Evolutionary conservation across 495 filamentous ascomycete genomes (phyloP).

Genomic region (Rhizodiscina lignyota): DNA sequence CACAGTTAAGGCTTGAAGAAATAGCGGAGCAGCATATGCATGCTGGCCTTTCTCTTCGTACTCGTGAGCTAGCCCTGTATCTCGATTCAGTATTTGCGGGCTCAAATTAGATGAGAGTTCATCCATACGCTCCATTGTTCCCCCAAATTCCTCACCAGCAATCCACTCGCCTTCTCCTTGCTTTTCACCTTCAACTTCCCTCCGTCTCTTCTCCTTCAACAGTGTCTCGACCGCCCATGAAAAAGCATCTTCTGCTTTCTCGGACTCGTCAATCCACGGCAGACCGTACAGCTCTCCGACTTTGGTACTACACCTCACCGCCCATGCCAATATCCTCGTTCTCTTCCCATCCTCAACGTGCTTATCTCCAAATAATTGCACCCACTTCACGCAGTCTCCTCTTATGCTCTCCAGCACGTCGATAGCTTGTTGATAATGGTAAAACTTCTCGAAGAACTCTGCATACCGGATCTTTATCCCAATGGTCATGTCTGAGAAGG

Average conservation of each 20-base stretch:
- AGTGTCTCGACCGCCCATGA: slow-evolving; percentile 71
- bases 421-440: slow-evolving; percentile 45
- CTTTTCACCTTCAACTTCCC: slow-evolving; percentile 43
- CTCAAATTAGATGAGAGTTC: background rate
- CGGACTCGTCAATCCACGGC: slow-evolving; percentile 38
- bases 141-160: slow-evolving; percentile 52
- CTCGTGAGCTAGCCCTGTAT: slow-evolving; percentile 47
- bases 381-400: slow-evolving; percentile 42
- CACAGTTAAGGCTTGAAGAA: slow-evolving; percentile 62
- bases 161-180: slow-evolving; percentile 59
- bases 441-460: slow-evolving; percentile 57
- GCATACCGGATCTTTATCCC: slow-evolving; percentile 76
- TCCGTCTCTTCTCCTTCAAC: slow-evolving; percentile 53
- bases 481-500: slow-evolving; percentile 74
- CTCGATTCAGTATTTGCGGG: background rate
- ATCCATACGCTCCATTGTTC: slow-evolving; percentile 46
- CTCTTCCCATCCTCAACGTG: slow-evolving; percentile 38
- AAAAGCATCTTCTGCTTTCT: slow-evolving; percentile 54
- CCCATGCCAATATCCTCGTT: slow-evolving; percentile 52
- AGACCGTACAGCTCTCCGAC: slow-evolving; percentile 61
- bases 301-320: slow-evolving; percentile 60
- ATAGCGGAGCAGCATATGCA: slow-evolving; percentile 74
- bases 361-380: slow-evolving; percentile 38
- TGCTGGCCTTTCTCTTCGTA: slow-evolving; percentile 53
- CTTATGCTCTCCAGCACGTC: slow-evolving; percentile 56